Conservation (phyloP, 352 stramenopile species). For the Globisporangium alternatum region DNA sequence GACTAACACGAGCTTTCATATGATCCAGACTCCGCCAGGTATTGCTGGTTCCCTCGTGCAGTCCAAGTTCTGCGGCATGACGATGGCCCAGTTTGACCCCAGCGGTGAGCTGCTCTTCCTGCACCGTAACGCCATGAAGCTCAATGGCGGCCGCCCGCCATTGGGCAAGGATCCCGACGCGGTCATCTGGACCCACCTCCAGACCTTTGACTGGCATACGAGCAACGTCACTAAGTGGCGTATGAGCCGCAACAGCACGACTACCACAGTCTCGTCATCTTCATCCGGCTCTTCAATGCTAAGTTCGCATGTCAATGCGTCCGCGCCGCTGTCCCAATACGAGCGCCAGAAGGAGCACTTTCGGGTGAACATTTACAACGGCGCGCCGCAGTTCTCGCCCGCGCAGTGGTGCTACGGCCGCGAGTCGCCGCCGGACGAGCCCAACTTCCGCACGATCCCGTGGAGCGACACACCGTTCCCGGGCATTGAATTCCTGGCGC, state of each 20-base stretch:
- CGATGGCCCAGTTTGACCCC: constrained; percentile 42
- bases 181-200: constrained; percentile 19
- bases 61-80: constrained; percentile 51
- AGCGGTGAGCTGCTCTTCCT: constrained; percentile 39
- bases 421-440: neutral
- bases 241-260: neutral
- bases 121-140: constrained; percentile 53
- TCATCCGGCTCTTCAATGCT: neutral
- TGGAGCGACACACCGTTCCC: constrained; percentile 12
- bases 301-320: neutral
- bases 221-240: constrained; percentile 9
- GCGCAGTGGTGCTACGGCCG: constrained; percentile 21
- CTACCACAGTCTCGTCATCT: neutral
- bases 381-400: constrained; percentile 14
- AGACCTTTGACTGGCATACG: constrained; percentile 15
- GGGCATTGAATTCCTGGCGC: neutral
- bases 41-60: constrained; percentile 31
- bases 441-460: constrained; percentile 13
- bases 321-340: constrained; percentile 2
- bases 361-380: constrained; percentile 18
- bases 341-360: constrained; percentile 17
- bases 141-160: constrained; percentile 14
- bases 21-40: constrained; percentile 39
- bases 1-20: constrained; percentile 42
- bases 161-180: constrained; percentile 10